Percentiles rank a stretch among this genome's conserved stretches.
phyloP scores from a whole-genome alignment of 192 early-diverging fungal species.

The Backusella westeae region DNA sequence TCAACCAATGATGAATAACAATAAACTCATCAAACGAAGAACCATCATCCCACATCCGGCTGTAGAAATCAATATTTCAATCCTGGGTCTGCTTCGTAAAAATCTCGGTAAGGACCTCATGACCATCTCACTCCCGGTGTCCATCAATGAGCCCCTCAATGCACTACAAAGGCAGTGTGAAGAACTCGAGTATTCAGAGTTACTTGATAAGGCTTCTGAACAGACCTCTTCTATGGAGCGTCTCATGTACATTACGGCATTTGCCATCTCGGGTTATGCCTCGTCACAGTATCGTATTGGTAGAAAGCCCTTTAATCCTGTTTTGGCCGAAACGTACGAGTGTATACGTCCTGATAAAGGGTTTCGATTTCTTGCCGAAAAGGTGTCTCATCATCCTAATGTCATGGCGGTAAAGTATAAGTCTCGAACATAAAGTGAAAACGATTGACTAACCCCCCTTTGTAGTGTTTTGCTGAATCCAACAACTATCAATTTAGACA shows the following conservation, averaged over 20 bases:
- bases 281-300: conserved; percentile 77
- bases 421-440: too few relatives aligned
- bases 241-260: conserved; percentile 76
- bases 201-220: conserved; percentile 72
- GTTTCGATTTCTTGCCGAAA: conserved; percentile 90
- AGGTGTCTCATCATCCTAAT: conserved; percentile 92
- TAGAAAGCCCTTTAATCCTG: conserved; percentile 89
- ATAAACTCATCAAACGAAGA: conserved; percentile 46
- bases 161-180: conserved; percentile 87
- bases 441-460: too few relatives aligned
- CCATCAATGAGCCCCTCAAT: conserved; percentile 91
- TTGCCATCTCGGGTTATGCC: conserved; percentile 85
- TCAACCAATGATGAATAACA: not conserved
- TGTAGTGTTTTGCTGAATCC: conserved; percentile 76
- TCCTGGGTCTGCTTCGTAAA: conserved; percentile 82
- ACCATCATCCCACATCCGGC: conserved; percentile 70
- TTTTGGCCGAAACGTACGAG: conserved; percentile 97
- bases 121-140: conserved; percentile 92
- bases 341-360: conserved; percentile 77
- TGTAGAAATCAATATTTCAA: conserved; percentile 71
- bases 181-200: conserved; percentile 83
- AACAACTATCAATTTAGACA: conserved; percentile 77
- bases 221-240: conserved; percentile 66
- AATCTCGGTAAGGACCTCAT: conserved; percentile 93
- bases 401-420: conserved; percentile 65